phyloP scores from a whole-genome alignment of 140 eudicot species.

The Erigeron philadelphicus region DNA sequence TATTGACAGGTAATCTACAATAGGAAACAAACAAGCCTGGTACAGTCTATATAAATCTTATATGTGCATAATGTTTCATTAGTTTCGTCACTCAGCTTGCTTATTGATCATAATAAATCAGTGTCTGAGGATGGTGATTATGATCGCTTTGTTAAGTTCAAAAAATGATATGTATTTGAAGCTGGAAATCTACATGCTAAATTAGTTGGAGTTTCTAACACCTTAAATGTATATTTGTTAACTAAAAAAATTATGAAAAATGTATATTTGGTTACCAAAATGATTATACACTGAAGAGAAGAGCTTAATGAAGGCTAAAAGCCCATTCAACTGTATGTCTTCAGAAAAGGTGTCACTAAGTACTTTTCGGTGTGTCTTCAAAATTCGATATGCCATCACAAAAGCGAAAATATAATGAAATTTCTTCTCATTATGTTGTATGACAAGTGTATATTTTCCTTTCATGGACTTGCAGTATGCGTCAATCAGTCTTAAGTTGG shows the following conservation, averaged over 20 bases:
- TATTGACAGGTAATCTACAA: background rate
- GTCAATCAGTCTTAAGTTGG: background rate
- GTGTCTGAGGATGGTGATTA: background rate
- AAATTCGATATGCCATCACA: too few relatives aligned
- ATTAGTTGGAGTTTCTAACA: background rate
- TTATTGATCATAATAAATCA: background rate
- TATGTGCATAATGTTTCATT: background rate
- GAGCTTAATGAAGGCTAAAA: background rate
- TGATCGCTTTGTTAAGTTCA: background rate
- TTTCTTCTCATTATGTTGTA: background rate
- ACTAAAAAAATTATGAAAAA: background rate
- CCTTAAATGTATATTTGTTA: background rate
- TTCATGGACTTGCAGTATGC: background rate
- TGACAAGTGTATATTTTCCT: background rate
- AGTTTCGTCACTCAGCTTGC: background rate
- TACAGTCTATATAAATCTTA: background rate
- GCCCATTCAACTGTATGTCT: background rate
- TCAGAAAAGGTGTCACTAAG: too few relatives aligned
- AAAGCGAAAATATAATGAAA: background rate
- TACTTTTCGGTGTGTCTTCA: too few relatives aligned
- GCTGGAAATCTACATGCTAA: too few relatives aligned
- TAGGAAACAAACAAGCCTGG: background rate
- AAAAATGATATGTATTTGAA: background rate
- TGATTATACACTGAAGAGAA: background rate
- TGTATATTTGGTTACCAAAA: background rate